Base-by-base conservation (phyloP, 2,329 filamentous ascomycete genomes). In the Trichoderma asperellum region DNA sequence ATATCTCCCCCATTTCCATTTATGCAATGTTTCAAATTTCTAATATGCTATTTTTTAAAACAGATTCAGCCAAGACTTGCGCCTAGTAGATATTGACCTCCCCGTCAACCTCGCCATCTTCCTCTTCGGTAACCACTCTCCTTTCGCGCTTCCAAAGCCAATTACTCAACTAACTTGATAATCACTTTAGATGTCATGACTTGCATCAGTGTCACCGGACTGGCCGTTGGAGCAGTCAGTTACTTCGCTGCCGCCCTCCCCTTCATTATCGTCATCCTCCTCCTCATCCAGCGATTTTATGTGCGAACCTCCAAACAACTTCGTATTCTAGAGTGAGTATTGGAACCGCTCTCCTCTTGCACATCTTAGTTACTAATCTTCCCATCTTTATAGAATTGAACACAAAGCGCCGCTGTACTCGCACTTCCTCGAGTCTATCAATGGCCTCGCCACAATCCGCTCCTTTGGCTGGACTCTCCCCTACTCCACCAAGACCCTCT, bases 251-350 rank as follows among this genome's bases (percentile, higher is more conserved):
- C 81, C n/a, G 78, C 80, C 0, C 80, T 85, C 27, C 84, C 84
- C 0, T 75, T 83, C 24, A 77, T 84, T 2, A 72, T 84, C 37
- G 71, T 76, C 8, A 73, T 79, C 2, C 74, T 85, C 16, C 83
- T 83, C 66, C 67, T 82, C 8, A 79, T 87, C 11, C 85, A 87
- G 68, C 82, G 82, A 53, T 81, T 84, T 71, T 88, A 88, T 70
- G 79, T 88, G n/a, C 79, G 83, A 6, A 88, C 86, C 1, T 87
- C 85, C 0, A 84, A 85, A 4, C 86, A 87, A 68, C 75, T 88
- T 7, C 81, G 86, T 61, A 80, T 86, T 34, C 76, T 87, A 8
- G 86, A 88, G 72, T 78, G 71, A 64, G 74, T 16, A 12, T 66
- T 8, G 16, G 1, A n/a, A 5, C 5, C 29, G 18, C 16, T 16